phyloP scores from a whole-genome alignment of 495 filamentous ascomycete species.

The Talaromyces stipitatus region DNA sequence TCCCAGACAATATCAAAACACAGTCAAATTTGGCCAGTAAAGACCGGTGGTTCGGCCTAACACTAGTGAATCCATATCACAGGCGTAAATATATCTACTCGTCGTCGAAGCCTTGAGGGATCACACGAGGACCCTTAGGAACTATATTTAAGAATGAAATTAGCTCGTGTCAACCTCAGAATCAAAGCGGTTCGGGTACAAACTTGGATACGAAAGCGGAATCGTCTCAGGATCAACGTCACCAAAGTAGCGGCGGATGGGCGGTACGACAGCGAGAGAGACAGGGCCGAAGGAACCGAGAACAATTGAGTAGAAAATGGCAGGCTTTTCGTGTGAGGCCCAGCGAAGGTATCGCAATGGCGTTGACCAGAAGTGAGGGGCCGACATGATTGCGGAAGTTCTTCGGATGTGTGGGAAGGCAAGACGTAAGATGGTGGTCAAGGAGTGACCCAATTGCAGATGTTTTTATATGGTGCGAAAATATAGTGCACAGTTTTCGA shows the following conservation, averaged over 20 bases:
- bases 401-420: constrained; percentile 12
- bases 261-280: constrained; percentile 57
- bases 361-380: constrained; percentile 72
- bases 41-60: not conserved
- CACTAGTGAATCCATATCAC: not conserved
- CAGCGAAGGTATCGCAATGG: constrained; percentile 82
- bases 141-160: constrained; percentile 39
- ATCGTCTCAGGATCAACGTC: constrained; percentile 62
- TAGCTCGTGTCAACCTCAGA: not conserved
- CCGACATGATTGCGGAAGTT: constrained; percentile 44
- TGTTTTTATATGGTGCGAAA: not conserved
- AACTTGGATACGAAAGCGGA: constrained; percentile 89
- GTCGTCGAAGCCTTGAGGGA: constrained; percentile 74
- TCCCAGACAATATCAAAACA: not conserved
- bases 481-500: not conserved
- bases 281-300: constrained; percentile 68
- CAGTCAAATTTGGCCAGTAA: too few species aligned
- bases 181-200: constrained; percentile 18
- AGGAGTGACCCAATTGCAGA: not conserved
- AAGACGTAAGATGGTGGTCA: not conserved
- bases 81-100: constrained; percentile 17
- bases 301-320: constrained; percentile 74
- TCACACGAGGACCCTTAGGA: constrained; percentile 63
- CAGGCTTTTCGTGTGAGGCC: constrained; percentile 77
- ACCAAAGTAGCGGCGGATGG: constrained; percentile 59